Evolutionary conservation across 2,329 filamentous ascomycete species (phyloP), one percentile per base, ranked within the genome.

Genomic region (Mycosphaerella arachidis): DNA sequence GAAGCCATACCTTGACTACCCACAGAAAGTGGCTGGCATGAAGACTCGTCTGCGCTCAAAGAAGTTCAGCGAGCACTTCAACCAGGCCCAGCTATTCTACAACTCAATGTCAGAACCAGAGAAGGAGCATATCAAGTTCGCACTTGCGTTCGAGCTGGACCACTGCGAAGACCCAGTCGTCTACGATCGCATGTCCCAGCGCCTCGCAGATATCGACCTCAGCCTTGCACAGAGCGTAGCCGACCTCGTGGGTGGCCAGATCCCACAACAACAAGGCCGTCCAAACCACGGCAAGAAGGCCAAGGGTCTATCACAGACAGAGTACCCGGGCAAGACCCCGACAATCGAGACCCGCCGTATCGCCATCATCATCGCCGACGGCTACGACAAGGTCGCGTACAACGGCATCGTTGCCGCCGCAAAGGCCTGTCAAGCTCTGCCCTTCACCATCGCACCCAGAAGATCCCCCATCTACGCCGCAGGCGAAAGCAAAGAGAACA

Each of bases 121-220:
- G 74, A 86, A 89, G 75, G 69, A 70, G 12, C 88, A 91, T 70
- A 74, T 89, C 16, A 76, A 78, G 30, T 78, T 77, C 37, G 84
- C 88, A 0, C 79, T 90, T 10, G 78, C 79, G 3, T 91, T 91
- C 68, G 88, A 91, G 74, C 78, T 94, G 1, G 89, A 92, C 69
- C 90, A 93, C 73, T 94, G 90, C 71, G 89, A 93, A 24, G 90
- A 94, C 46, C 84, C 86, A 0, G 73, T 89, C 9, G 89, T 94
- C 0, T 93, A 92, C 73, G 83, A 87, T 63, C 83, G 87, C 30
- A 81, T 92, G 73, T 83, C 83, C 0, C 74, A 85, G 63, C 84
- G 90, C 1, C 78, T 94, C 0, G 79, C 84, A 1, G 88, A 92
- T 40, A 91, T 94, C 55, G 87, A 92, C 59, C 76, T 91, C 0